These are phyloP conservation scores for Camellia lanceoleosa DNA, from an alignment of 148 eudicot species.

Conservation along the genomic window DNA sequence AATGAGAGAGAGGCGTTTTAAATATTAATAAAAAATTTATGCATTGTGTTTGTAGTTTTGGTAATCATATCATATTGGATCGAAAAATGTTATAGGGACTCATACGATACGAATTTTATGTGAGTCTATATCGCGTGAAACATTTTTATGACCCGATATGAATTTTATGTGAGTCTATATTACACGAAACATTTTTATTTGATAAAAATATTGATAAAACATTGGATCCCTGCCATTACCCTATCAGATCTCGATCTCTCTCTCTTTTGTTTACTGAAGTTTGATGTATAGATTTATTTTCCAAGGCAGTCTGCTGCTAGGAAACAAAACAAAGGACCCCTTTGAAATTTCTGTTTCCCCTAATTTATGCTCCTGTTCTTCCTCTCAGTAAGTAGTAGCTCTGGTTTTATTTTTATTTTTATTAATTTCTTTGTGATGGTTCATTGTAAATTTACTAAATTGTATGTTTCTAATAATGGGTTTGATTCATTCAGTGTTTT, in stretches of 20 bases:
- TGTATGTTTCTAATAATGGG: not conserved
- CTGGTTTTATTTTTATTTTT: not conserved
- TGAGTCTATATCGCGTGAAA: too few species aligned
- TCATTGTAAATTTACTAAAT: not conserved
- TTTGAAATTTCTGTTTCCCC: constrained; percentile 53
- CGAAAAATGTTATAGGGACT: too few species aligned
- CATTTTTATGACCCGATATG: too few species aligned
- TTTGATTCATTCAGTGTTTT: not conserved
- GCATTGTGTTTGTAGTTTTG: not conserved
- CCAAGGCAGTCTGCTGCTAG: constrained; percentile 29
- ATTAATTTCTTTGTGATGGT: not conserved
- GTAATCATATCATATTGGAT: too few species aligned
- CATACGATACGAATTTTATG: too few species aligned
- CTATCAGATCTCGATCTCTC: not conserved
- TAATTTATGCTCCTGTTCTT: constrained; percentile 85
- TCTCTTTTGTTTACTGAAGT: not conserved
- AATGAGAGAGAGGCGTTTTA: not conserved
- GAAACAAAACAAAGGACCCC: constrained; percentile 47
- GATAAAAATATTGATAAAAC: too few species aligned
- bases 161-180: too few species aligned
- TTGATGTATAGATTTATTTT: not conserved
- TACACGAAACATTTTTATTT: too few species aligned
- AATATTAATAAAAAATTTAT: too few species aligned
- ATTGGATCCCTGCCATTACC: too few species aligned
- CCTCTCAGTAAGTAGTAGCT: constrained; percentile 61